Conservation (phyloP, 768 basidiomycete genomes). For the Mycena vulgaris region DNA sequence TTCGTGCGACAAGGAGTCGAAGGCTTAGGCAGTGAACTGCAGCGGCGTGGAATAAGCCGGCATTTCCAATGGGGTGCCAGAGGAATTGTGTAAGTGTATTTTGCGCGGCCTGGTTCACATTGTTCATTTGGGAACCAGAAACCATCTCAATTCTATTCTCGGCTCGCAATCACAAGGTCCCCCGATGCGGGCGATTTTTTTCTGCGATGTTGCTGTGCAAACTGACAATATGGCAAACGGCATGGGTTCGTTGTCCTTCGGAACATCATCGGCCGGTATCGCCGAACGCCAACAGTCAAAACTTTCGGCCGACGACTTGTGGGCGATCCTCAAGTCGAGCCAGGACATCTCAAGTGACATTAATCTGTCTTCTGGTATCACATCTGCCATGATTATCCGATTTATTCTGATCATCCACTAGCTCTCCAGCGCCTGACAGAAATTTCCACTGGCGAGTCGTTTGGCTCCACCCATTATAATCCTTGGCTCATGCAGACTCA, state of each 20-base stretch:
- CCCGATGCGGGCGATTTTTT: conserved; percentile 69
- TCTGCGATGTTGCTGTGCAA: conserved; percentile 75
- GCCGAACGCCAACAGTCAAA: conserved; percentile 71
- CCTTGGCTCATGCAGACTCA: conserved; percentile 42
- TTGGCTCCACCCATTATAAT: neutral
- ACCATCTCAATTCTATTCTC: conserved; percentile 63
- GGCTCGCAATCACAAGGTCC: conserved; percentile 63
- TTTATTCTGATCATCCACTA: conserved; percentile 38
- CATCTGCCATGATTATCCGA: conserved; percentile 19
- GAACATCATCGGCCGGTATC: conserved; percentile 44
- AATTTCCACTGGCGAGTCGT: conserved; percentile 71
- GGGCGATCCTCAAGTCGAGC: conserved; percentile 81
- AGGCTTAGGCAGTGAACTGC: conserved; percentile 76
- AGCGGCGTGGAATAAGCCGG: conserved; percentile 74
- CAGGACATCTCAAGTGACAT: conserved; percentile 84
- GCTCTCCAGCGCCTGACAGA: conserved; percentile 80
- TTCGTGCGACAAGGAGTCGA: conserved; percentile 77
- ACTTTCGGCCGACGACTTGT: conserved; percentile 73
- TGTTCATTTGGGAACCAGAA: conserved; percentile 49
- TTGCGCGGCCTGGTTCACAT: neutral
- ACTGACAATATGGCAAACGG: conserved; percentile 61
- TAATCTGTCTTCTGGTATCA: conserved; percentile 71
- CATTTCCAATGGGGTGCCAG: conserved; percentile 83
- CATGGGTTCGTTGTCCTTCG: conserved; percentile 39
- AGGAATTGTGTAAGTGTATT: conserved; percentile 72